A percentile compares a stretch with the other conserved stretches of the same genome.
These are phyloP conservation scores for Calycina herbarum DNA, from an alignment of 2,329 filamentous ascomycete species.

Conservation along the genomic window DNA sequence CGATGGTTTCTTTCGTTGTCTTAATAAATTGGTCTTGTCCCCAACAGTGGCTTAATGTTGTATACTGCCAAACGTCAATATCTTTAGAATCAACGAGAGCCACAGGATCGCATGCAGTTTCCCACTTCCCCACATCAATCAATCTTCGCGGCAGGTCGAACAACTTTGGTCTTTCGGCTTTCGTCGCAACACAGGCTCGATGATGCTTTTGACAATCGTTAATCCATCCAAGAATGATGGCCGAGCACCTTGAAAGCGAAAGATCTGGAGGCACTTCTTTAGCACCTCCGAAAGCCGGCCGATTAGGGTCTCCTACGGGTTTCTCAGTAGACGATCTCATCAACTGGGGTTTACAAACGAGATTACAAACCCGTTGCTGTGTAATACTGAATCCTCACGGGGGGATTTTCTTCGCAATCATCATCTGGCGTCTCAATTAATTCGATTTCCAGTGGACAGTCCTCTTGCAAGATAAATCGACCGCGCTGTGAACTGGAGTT, in stretches of 20 bases:
- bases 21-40: neutral
- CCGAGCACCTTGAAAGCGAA: neutral
- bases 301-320: neutral
- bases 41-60: neutral
- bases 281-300: neutral
- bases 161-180: neutral
- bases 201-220: neutral
- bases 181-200: neutral
- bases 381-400: constrained; percentile 5
- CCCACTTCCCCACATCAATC: neutral
- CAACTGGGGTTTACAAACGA: neutral
- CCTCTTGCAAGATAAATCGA: constrained; percentile 2
- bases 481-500: neutral
- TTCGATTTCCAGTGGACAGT: constrained; percentile 1
- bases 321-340: neutral
- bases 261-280: neutral
- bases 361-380: neutral
- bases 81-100: neutral
- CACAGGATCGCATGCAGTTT: neutral
- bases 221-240: constrained; percentile 1
- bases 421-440: neutral
- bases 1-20: neutral
- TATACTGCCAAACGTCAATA: neutral
- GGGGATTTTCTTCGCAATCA: neutral
- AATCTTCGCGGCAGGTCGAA: neutral